phyloP scores from a whole-genome alignment of 148 eudicot species.

The Salicornia ramosissima region DNA sequence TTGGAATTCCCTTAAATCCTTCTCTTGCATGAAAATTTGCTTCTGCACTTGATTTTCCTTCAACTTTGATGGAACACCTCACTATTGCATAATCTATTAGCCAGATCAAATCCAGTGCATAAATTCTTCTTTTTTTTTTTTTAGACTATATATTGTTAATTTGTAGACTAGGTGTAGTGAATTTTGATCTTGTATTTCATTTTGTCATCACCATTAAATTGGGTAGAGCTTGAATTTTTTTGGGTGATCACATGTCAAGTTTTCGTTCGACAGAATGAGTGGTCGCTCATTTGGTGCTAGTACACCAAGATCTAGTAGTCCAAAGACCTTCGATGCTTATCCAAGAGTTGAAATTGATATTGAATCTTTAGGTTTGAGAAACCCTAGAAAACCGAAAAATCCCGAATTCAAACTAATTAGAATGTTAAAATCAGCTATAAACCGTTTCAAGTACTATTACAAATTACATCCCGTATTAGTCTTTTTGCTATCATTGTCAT shows the following conservation, averaged over 20 bases:
- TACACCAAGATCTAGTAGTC: constrained; percentile 55
- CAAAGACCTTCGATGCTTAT: constrained; percentile 72
- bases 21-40: too few relatives aligned
- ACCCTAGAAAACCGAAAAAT: constrained; percentile 44
- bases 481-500: constrained; percentile 43
- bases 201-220: too few relatives aligned
- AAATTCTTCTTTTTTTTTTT: too few relatives aligned
- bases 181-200: too few relatives aligned
- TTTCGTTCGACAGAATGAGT: constrained; percentile 43
- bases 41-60: too few relatives aligned
- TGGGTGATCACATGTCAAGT: constrained; percentile 19
- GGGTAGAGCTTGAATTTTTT: too few relatives aligned
- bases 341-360: constrained; percentile 77
- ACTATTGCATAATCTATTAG: too few relatives aligned
- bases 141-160: too few relatives aligned
- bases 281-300: constrained; percentile 47
- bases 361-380: constrained; percentile 57
- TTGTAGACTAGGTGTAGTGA: too few relatives aligned
- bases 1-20: too few relatives aligned
- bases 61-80: too few relatives aligned
- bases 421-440: constrained; percentile 55
- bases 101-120: too few relatives aligned
- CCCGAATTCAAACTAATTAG: constrained; percentile 34
- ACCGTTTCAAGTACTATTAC: constrained; percentile 35
- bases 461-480: constrained; percentile 59